Evolutionary conservation across 116 monocot genomes (phyloP), one percentile per base, ranked within the genome.

Genomic region (Zostera marina): DNA sequence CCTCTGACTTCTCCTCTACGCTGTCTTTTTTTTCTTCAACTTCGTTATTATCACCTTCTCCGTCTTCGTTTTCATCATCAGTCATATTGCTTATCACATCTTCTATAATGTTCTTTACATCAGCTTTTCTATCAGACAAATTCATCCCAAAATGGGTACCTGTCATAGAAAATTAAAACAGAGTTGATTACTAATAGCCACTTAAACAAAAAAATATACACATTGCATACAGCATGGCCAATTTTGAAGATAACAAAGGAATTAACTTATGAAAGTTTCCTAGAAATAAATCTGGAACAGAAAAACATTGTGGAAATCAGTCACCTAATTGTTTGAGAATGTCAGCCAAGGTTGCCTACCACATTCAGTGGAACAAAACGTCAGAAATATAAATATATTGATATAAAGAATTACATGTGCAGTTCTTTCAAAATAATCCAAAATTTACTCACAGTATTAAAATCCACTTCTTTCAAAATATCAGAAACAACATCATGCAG

Each of bases 71-170:
- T 5, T 68, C 88, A 21, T 82, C 82, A 22, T 82, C 80, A 2
- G 86, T 70, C 85, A 85, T 85, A 46, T 58, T 85, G 22, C 79
- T 81, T 65, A 91, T 85, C n/a, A 85, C 85, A 2, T 91, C 86
- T 60, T 81, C 85, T 40, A 91, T 82, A 53, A 91, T 82, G 41
- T 54, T 47, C 46, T 85, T 85, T 40, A 91, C 77, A 53, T 91
- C 91, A 40, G 77, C 73, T 61, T 85, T 91, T 71, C 91, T 82
- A 52, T 80, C 56, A 76, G 79, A 79, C 59, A 91, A 55, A 63
- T 85, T 66, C 45, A 58, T 60, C 0, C 75, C 65, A 44, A 91
- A 91, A 49, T 79, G 91, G 25, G 67, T 51, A 14, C 91, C 88
- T 89, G 64, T 44, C 17, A 7, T 21, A 41, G 38, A 41, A 7